Conservation (phyloP, 2,329 filamentous ascomycete species). For the Lachnellula hyalina region DNA sequence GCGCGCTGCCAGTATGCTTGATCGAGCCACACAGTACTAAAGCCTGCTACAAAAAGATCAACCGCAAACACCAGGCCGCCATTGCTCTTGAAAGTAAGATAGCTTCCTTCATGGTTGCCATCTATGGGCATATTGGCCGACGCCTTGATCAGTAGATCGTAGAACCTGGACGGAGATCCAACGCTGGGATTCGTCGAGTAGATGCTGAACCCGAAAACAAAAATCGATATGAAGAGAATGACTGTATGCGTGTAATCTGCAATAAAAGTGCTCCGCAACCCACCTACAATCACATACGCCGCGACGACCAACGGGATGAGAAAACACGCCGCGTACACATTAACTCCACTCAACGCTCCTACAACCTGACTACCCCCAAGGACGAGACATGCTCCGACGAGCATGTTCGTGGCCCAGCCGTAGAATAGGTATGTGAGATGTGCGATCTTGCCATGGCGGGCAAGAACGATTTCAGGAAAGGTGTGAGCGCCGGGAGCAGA, state of each 20-base stretch:
- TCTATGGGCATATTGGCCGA: conserved; percentile 30
- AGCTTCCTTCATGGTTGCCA: conserved; percentile 33
- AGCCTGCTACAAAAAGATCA: conserved; percentile 34
- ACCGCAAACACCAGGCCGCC: conserved; percentile 35
- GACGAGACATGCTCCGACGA: conserved; percentile 36
- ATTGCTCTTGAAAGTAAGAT: conserved; percentile 34
- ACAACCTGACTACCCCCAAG: conserved; percentile 37
- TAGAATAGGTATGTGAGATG: conserved; percentile 38
- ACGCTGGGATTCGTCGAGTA: conserved; percentile 29
- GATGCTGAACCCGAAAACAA: conserved; percentile 36
- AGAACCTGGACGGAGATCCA: conserved; percentile 33
- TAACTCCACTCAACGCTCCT: conserved; percentile 36
- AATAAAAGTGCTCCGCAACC: conserved; percentile 37
- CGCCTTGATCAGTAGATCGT: conserved; percentile 34
- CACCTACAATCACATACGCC: conserved; percentile 37
- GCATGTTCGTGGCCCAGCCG: conserved; percentile 37
- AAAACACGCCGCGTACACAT: conserved; percentile 38
- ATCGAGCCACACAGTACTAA: conserved; percentile 36
- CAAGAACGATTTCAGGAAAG: conserved; percentile 38
- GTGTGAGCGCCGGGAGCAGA: conserved; percentile 38
- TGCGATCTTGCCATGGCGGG: conserved; percentile 34
- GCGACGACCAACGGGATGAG: conserved; percentile 36
- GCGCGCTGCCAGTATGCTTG: conserved; percentile 42
- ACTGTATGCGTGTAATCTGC: conserved; percentile 39
- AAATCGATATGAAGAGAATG: conserved; percentile 36